phyloP scores from a whole-genome alignment of 1,284 basidiomycete genomes.

The Ceratobasidium sp. region DNA sequence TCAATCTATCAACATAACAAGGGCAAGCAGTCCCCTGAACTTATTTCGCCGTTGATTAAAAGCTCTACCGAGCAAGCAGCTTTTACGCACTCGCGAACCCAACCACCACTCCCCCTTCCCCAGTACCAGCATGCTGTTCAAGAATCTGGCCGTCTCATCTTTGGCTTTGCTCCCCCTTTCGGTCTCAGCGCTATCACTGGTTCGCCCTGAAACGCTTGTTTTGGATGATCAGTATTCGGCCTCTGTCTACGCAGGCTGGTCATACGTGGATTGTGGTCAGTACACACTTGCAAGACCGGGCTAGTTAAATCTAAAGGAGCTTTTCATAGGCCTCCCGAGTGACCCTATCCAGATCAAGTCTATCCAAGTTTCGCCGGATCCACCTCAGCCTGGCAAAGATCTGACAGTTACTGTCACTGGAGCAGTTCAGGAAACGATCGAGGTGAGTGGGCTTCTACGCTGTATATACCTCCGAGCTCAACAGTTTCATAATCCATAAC shows the following conservation, averaged over 20 bases:
- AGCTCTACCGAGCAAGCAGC: too few species aligned
- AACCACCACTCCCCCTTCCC: not conserved
- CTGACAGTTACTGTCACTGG: constrained; percentile 56
- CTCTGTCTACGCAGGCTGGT: constrained; percentile 28
- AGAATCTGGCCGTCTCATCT: not conserved
- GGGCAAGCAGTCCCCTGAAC: too few species aligned
- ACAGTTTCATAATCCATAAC: too few species aligned
- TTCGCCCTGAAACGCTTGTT: constrained; percentile 9
- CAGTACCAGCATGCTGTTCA: constrained; percentile 12
- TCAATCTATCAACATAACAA: too few species aligned
- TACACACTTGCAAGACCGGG: constrained; percentile 59
- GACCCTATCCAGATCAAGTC: constrained; percentile 50
- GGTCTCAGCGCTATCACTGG: constrained; percentile 8
- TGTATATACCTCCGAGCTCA: too few species aligned
- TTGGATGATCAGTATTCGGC: constrained; percentile 1
- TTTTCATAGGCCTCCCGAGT: constrained; percentile 66
- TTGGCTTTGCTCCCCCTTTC: not conserved
- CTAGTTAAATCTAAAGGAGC: constrained; percentile 77
- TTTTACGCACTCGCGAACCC: too few species aligned
- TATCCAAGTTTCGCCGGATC: constrained; percentile 56
- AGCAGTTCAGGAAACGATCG: constrained; percentile 52
- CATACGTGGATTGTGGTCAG: constrained; percentile 38
- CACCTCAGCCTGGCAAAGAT: constrained; percentile 57
- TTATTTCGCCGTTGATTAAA: too few species aligned
- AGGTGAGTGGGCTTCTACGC: too few species aligned